A percentile compares a stretch with the other conserved stretches of the same genome.
Evolutionary conservation across 306 rosid genomes (phyloP).

Genomic region (Erythrophleum fordii): DNA sequence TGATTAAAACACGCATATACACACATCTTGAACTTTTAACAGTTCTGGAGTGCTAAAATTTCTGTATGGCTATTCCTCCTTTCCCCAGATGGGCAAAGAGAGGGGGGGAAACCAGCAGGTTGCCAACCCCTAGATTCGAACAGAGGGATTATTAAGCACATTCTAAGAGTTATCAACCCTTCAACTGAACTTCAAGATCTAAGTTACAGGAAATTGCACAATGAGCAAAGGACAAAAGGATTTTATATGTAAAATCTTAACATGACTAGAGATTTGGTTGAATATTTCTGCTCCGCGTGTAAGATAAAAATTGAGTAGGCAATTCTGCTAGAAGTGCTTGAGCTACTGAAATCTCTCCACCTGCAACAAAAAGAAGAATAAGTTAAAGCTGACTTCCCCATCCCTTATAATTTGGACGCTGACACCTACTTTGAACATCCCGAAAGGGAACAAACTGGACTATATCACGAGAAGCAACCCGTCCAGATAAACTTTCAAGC

Average conservation of each 20-base stretch:
- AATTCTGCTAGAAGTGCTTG: conserved; percentile 81
- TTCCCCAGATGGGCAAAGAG: neutral
- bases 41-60: neutral
- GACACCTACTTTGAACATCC: conserved; percentile 71
- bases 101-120: neutral
- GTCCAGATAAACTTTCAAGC: conserved; percentile 74
- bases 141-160: neutral
- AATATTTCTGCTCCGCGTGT: conserved; percentile 74
- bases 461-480: conserved; percentile 81
- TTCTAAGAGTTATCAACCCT: conserved; percentile 20
- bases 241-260: conserved; percentile 44
- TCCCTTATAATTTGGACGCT: neutral
- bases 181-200: neutral
- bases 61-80: neutral
- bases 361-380: conserved; percentile 45
- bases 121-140: neutral
- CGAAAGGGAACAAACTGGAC: conserved; percentile 85
- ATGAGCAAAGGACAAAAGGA: conserved; percentile 14
- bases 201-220: conserved; percentile 24
- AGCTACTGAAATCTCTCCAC: conserved; percentile 78
- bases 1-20: neutral
- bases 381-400: conserved; percentile 17
- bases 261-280: conserved; percentile 56
- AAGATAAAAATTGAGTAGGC: conserved; percentile 80
- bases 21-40: neutral